Base-by-base conservation (phyloP, 2,329 filamentous ascomycete genomes). In the Pseudogymnoascus verrucosus region DNA sequence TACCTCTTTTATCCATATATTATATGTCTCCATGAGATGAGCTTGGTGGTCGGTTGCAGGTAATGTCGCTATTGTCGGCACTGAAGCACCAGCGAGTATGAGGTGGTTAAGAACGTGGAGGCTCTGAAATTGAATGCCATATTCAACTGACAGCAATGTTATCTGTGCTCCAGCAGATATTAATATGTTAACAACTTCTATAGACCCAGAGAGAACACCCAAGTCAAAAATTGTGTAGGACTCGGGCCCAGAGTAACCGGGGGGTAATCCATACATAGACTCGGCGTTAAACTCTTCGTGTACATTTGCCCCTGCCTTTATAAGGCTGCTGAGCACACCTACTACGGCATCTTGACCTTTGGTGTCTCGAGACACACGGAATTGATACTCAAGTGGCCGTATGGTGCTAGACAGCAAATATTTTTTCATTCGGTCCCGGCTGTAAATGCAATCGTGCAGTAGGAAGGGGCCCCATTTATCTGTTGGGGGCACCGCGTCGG, bases 371-470 rank as follows among this genome's bases (percentile, higher is more conserved):
- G 16, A 12, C 21, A 21, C 21, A 21, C 21, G 21, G 21, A 3
- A 2, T 21, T 3, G 21, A 2, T 21, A 2, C 1, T 8, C 4
- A 23, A 23, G 19, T 47, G 21, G 21, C 21, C 0, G 11, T 14
- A 14, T 2, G 1, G 1, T 7, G 42, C 21, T 21, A 47, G 3
- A 14, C 4, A 5, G 0, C 11, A 47, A 26, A 26, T 47, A 2
- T 1, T 0, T 5, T 1, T 2, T 4, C 19, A 47, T 8, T 14
- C 14, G 0, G 12, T 26, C 2, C 1, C 5, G 5, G 4, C 4
- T 26, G 21, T 26, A 47, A 12, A 47, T 12, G 8, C 42, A 47
- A 26, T 47, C 42, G 21, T 47, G 42, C 8, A 44, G 21, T 23
- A 19, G 4, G 1, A 5, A 44, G 4, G 40, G 26, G 2, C 3